Evolutionary conservation across 2,329 filamentous ascomycete genomes (phyloP).

Genomic region (Daldinia eschscholtzii): DNA sequence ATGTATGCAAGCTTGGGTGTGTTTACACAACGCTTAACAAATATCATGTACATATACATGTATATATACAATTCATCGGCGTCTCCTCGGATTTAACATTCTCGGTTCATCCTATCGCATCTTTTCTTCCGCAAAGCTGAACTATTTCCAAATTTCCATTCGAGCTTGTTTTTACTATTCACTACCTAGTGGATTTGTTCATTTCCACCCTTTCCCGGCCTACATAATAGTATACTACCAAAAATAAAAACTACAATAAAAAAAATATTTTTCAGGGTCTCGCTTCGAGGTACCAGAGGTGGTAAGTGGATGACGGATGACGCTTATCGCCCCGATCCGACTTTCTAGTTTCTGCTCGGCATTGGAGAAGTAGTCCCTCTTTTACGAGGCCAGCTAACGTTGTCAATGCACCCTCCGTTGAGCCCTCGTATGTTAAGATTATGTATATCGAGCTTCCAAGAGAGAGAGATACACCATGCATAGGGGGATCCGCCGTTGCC

Average conservation of each 20-base stretch:
- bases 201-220: conserved; percentile 16
- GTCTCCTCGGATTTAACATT: conserved; percentile 31
- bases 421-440: conserved; percentile 43
- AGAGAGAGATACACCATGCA: conserved; percentile 17
- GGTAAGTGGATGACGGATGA: conserved; percentile 8
- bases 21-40: not conserved
- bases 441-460: conserved; percentile 22
- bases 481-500: conserved; percentile 35
- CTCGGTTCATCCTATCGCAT: conserved; percentile 20
- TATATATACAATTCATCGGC: conserved; percentile 30
- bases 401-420: conserved; percentile 35
- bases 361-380: conserved; percentile 32
- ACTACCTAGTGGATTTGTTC: conserved; percentile 22
- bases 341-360: conserved; percentile 33
- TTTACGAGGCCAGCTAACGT: conserved; percentile 44
- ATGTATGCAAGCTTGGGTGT: too few relatives aligned
- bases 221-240: not conserved
- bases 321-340: conserved; percentile 34
- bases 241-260: not conserved
- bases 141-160: not conserved
- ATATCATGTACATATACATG: not conserved
- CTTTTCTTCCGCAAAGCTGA: conserved; percentile 1
- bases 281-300: conserved; percentile 2
- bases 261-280: conserved; percentile 30
- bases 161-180: not conserved